A percentile compares a stretch with the other conserved stretches of the same genome.
phyloP scores from a whole-genome alignment of 176 grass and related monocot genomes.

The Carex parvula region DNA sequence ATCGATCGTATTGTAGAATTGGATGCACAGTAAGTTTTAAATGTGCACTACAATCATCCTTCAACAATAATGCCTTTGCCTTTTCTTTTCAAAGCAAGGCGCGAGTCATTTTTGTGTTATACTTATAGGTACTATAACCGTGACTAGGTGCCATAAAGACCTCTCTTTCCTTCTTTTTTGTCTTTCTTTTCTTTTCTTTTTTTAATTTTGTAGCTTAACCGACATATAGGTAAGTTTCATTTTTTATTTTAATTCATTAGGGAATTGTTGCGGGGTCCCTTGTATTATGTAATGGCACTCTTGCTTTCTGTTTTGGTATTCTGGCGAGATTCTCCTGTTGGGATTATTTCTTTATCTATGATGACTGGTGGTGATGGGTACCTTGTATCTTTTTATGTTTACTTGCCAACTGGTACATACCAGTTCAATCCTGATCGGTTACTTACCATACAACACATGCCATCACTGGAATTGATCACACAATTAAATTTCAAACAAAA shows the following conservation, averaged over 20 bases:
- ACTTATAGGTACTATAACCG: not conserved
- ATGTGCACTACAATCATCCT: too few relatives aligned
- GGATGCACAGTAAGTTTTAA: too few relatives aligned
- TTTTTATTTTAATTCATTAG: constrained; percentile 32
- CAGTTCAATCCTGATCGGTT: not conserved
- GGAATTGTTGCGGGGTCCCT: constrained; percentile 80
- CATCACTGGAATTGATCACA: not conserved
- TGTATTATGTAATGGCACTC: constrained; percentile 69
- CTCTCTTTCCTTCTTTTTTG: not conserved
- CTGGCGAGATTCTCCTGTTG: constrained; percentile 78
- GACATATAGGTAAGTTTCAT: not conserved
- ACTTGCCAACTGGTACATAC: not conserved
- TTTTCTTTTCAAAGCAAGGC: not conserved
- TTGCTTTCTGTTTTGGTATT: constrained; percentile 61
- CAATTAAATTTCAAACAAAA: not conserved
- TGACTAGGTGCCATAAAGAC: not conserved
- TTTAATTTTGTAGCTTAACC: not conserved
- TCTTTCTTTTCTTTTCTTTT: not conserved
- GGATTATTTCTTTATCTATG: constrained; percentile 80
- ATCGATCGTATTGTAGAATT: too few relatives aligned
- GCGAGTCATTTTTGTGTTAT: not conserved
- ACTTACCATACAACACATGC: not conserved
- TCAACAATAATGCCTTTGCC: not conserved
- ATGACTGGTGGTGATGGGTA: constrained; percentile 84
- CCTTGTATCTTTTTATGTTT: not conserved